Conservation (phyloP, 1,139 yeast genomes). For the Trichomonascaceae sp. region DNA sequence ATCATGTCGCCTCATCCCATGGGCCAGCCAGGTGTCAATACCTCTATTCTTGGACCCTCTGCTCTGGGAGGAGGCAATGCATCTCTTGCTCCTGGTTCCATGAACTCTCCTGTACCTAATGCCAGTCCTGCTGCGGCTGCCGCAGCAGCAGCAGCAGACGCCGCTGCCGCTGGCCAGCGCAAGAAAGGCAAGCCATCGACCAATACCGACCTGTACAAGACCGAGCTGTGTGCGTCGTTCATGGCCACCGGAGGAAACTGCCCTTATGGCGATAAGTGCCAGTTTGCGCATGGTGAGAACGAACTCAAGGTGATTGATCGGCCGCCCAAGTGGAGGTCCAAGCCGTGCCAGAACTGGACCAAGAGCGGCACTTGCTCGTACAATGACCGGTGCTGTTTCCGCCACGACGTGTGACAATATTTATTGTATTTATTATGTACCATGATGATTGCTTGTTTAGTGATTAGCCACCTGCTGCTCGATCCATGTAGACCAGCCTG, state of each 20-base stretch:
- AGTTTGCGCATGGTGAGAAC: slow-evolving; percentile 80
- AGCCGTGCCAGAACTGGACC: slow-evolving; percentile 83
- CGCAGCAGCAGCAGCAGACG: no score
- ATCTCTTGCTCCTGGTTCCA: no score
- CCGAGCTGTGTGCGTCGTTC: slow-evolving; percentile 77
- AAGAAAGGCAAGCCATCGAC: slow-evolving; percentile 27
- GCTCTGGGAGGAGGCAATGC: no score
- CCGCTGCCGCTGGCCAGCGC: no score
- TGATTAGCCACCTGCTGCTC: slow-evolving; percentile 40
- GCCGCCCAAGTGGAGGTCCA: slow-evolving; percentile 81
- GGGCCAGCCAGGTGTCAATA: no score
- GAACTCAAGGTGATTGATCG: slow-evolving; percentile 66
- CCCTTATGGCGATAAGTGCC: slow-evolving; percentile 85
- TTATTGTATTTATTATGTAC: background rate
- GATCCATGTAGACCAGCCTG: slow-evolving; percentile 65
- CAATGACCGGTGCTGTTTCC: slow-evolving; percentile 85
- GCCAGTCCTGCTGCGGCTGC: no score
- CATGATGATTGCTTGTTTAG: background rate
- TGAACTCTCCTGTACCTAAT: no score
- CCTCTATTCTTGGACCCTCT: no score
- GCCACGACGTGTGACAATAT: slow-evolving; percentile 33
- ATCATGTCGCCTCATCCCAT: no score
- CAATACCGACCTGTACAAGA: slow-evolving; percentile 70
- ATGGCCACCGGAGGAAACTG: slow-evolving; percentile 57
- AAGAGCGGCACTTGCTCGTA: slow-evolving; percentile 75